Evolutionary conservation across 1,284 basidiomycete genomes (phyloP).

Genomic region (Boletellus deceptivus): DNA sequence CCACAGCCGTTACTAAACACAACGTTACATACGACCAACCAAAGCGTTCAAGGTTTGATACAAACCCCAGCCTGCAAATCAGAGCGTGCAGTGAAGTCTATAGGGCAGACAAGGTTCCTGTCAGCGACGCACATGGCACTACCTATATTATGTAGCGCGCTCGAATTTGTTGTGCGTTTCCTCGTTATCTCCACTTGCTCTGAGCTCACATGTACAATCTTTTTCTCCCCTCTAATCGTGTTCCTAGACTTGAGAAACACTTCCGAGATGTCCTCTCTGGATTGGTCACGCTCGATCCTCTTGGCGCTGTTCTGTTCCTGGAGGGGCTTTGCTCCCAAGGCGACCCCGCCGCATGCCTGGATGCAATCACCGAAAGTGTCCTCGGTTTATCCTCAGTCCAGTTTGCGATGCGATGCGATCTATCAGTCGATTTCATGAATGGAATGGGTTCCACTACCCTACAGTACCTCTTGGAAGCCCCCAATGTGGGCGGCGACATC

Average conservation of each 20-base stretch:
- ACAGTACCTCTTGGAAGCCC: constrained; percentile 41
- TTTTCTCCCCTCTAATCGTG: constrained; percentile 1
- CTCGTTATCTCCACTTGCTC: background rate
- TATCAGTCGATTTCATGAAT: constrained; percentile 44
- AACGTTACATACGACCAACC: too few species aligned
- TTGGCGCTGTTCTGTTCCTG: constrained; percentile 37
- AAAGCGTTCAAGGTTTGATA: too few species aligned
- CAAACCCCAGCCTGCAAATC: too few species aligned
- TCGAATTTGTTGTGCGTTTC: background rate
- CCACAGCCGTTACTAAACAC: too few species aligned
- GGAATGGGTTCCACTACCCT: constrained; percentile 39
- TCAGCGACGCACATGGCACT: too few species aligned
- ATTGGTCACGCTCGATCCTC: constrained; percentile 12
- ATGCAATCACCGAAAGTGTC: constrained; percentile 10
- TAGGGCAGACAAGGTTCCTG: too few species aligned
- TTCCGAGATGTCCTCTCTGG: constrained; percentile 21
- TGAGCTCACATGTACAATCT: constrained; percentile 1
- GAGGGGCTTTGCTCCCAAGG: constrained; percentile 35
- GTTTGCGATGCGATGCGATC: constrained; percentile 13
- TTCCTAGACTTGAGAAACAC: constrained; percentile 13
- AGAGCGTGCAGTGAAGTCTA: too few species aligned
- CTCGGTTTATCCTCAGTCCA: constrained; percentile 15
- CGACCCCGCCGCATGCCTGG: constrained; percentile 16
- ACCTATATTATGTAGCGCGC: too few species aligned
- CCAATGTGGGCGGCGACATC: constrained; percentile 35